These are phyloP conservation scores for Warburgia ugandensis DNA, from an alignment of 164 flowering plant genomes.

Conservation along the genomic window DNA sequence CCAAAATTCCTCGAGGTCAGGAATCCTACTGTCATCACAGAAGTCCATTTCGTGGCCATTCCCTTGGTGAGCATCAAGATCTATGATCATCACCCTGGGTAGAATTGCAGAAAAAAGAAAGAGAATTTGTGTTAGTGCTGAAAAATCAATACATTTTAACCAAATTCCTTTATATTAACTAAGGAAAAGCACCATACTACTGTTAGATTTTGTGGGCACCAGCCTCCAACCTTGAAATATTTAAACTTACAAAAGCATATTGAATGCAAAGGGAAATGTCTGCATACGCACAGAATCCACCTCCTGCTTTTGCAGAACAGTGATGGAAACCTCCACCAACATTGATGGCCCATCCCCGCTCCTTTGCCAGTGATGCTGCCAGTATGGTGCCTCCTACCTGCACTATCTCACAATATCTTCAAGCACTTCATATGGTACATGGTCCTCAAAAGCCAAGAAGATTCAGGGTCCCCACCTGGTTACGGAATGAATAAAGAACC, in stretches of 20 bases:
- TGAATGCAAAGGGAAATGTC: conserved; percentile 87
- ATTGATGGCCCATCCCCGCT: conserved; percentile 95
- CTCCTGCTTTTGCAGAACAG: conserved; percentile 75
- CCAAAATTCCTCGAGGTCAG: neutral
- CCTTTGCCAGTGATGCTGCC: conserved; percentile 91
- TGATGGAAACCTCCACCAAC: conserved; percentile 99
- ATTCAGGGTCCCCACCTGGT: conserved; percentile 48
- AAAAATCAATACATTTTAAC: too few relatives aligned
- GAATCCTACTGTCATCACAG: conserved; percentile 56
- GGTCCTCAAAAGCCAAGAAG: conserved; percentile 1
- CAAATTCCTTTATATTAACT: too few relatives aligned
- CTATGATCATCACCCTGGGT: conserved; percentile 91
- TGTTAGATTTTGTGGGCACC: too few relatives aligned
- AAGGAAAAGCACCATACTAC: too few relatives aligned
- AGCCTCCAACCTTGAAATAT: conserved; percentile 43
- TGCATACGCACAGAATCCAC: conserved; percentile 96
- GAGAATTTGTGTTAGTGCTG: too few relatives aligned
- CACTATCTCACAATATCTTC: neutral
- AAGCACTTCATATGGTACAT: neutral
- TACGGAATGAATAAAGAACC: conserved; percentile 77
- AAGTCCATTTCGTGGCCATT: conserved; percentile 95
- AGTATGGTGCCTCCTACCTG: conserved; percentile 95
- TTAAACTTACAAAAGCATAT: conserved; percentile 62
- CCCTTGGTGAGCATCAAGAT: conserved; percentile 99
- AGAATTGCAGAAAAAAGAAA: conserved; percentile 4